Conservation (phyloP, 495 filamentous ascomycete species). For the Trichoderma reesei region DNA sequence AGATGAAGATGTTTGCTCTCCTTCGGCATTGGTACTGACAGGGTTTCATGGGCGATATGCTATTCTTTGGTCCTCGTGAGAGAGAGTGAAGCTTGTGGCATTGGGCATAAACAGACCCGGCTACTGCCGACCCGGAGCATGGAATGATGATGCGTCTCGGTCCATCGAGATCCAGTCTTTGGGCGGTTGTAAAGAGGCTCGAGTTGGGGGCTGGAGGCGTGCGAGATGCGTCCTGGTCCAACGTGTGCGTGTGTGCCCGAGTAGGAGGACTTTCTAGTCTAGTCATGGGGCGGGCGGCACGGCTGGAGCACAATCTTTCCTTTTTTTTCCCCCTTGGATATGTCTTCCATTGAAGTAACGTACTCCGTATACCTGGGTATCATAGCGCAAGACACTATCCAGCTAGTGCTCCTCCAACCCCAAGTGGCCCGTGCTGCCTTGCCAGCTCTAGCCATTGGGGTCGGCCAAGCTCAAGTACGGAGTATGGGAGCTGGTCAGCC, state of each 20-base stretch:
- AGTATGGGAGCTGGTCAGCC: not conserved
- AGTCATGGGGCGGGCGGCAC: not conserved
- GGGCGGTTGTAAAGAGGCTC: not conserved
- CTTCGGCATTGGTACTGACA: not conserved
- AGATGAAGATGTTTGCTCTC: not conserved
- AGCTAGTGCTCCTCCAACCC: not conserved
- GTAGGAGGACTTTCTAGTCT: not conserved
- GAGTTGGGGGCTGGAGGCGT: not conserved
- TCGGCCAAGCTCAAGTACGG: not conserved
- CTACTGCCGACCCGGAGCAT: too few relatives aligned
- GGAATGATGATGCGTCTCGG: not conserved
- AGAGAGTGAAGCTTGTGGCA: too few relatives aligned
- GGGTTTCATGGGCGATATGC: not conserved
- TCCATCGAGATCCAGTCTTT: not conserved
- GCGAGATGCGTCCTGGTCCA: not conserved
- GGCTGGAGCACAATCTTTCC: not conserved
- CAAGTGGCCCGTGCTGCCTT: not conserved
- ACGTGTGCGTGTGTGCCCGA: not conserved
- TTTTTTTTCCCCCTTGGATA: not conserved
- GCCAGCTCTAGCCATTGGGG: not conserved
- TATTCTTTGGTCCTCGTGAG: not conserved
- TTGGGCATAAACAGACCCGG: too few relatives aligned
- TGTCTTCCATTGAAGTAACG: not conserved
- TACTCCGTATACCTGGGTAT: not conserved
- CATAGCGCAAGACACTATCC: not conserved